Conservation (phyloP, 495 filamentous ascomycete genomes). For the Neurospora hispaniola region DNA sequence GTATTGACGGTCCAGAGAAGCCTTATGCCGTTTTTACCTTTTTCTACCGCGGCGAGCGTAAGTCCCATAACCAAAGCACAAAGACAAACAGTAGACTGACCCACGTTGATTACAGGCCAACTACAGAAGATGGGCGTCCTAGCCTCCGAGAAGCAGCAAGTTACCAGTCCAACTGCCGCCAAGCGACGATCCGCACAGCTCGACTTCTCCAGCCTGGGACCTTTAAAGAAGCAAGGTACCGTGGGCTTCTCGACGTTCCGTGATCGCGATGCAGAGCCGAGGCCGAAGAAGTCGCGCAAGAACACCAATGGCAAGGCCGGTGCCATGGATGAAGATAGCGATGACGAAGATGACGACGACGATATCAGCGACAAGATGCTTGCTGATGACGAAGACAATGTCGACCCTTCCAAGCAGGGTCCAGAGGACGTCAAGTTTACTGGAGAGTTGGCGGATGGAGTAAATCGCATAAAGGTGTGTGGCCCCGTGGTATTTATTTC, state of each 20-base stretch:
- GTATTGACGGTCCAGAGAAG: constrained; percentile 90
- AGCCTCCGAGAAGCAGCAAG: constrained; percentile 46
- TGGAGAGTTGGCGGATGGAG: constrained; percentile 81
- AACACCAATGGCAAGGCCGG: constrained; percentile 39
- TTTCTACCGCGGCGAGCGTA: constrained; percentile 92
- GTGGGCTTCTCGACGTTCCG: constrained; percentile 88
- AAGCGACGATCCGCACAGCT: constrained; percentile 70
- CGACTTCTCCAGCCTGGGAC: constrained; percentile 76
- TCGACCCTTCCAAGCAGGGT: constrained; percentile 49
- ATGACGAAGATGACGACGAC: constrained; percentile 69
- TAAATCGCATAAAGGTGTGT: constrained; percentile 84
- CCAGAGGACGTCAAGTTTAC: constrained; percentile 72
- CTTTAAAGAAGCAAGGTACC: constrained; percentile 69
- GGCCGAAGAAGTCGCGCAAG: constrained; percentile 46
- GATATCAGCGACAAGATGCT: constrained; percentile 55
- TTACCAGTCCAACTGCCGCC: constrained; percentile 40
- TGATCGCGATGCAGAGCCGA: constrained; percentile 46
- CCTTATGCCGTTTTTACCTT: constrained; percentile 98
- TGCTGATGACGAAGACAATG: constrained; percentile 52
- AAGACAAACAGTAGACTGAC: not conserved
- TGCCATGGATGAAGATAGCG: constrained; percentile 43
- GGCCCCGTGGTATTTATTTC: not conserved
- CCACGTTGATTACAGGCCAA: constrained; percentile 51
- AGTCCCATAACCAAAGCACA: constrained; percentile 25
- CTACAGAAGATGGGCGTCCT: constrained; percentile 88